Base-by-base conservation (phyloP, 2,329 filamentous ascomycete genomes). In the Ophiostoma tasmaniense region DNA sequence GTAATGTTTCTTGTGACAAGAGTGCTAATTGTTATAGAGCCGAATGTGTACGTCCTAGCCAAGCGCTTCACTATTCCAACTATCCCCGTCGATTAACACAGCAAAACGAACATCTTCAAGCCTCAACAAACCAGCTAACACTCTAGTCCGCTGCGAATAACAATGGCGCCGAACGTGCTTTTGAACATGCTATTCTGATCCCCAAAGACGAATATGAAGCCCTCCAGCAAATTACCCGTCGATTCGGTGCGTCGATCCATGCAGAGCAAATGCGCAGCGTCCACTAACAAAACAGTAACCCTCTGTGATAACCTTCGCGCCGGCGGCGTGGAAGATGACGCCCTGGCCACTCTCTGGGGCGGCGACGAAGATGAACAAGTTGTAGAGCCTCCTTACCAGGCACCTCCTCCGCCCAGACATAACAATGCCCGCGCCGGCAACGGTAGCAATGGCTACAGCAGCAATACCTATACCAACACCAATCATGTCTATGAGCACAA, bases 181-280 rank as follows among this genome's bases (percentile, higher is more conserved):
- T 55, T 17, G 59, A 59, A 14, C n/a, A 62, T 3, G 64, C 66
- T 7, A 33, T 71, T 13, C 42, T 62, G 13, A 61, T 92, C 68
- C 79, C 84, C 50, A 86, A 82, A 74, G 76, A 78, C 66, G 87
- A 92, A 74, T 86, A 92, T 77, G 83, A 88, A 66, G 77, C 76
- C 66, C 80, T 92, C 71, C 81, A 87, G 73, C 76, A 82, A 69
- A 72, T 73, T 68, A 79, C 81, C 66, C 80, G 79, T 70, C 82
- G 88, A 76, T 89, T 87, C 74, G 79, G 87, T 89, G 81, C 66
- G 72, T 69, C 22, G 8, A 13, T 11, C n/a, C n/a, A 10, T 13
- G n/a, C 55, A 30, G 8, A 61, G 22, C n/a, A 55, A 25, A 1
- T 20, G 30, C 25, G 13, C 17, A 25, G 50, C 6, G 5, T 25